phyloP scores from a whole-genome alignment of 768 basidiomycete species.

The Trametes meyenii region DNA sequence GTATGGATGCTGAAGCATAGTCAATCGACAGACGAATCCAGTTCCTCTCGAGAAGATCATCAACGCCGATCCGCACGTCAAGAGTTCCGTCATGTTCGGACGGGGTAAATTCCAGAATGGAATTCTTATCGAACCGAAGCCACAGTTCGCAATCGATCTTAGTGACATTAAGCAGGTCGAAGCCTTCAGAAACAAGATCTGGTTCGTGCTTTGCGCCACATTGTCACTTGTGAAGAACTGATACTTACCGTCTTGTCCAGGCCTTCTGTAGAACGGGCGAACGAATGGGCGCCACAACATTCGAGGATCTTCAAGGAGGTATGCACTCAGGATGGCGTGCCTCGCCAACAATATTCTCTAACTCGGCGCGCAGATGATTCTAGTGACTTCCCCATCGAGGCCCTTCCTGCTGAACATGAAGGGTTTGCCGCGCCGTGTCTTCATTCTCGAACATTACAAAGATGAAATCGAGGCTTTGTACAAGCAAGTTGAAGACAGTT shows the following conservation, averaged over 20 bases:
- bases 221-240: background rate
- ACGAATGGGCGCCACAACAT: constrained; percentile 47
- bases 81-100: constrained; percentile 43
- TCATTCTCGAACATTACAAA: constrained; percentile 36
- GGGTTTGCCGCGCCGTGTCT: constrained; percentile 32
- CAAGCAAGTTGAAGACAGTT: constrained; percentile 34
- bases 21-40: constrained; percentile 38
- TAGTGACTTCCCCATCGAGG: constrained; percentile 34
- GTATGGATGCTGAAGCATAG: background rate
- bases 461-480: constrained; percentile 46
- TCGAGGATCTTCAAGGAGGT: constrained; percentile 55
- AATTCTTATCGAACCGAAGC: constrained; percentile 42
- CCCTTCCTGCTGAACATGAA: constrained; percentile 40
- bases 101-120: constrained; percentile 45
- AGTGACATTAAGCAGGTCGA: constrained; percentile 32
- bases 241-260: background rate
- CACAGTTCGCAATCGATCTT: constrained; percentile 34
- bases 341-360: background rate
- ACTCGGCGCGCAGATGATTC: constrained; percentile 34
- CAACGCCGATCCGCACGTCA: constrained; percentile 37
- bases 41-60: constrained; percentile 43
- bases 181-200: constrained; percentile 40
- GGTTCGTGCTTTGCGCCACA: constrained; percentile 24
- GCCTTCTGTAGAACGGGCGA: constrained; percentile 42
- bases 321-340: background rate